Evolutionary conservation across 1,284 basidiomycete genomes (phyloP).

Genomic region (Leccinum glutinopallens): DNA sequence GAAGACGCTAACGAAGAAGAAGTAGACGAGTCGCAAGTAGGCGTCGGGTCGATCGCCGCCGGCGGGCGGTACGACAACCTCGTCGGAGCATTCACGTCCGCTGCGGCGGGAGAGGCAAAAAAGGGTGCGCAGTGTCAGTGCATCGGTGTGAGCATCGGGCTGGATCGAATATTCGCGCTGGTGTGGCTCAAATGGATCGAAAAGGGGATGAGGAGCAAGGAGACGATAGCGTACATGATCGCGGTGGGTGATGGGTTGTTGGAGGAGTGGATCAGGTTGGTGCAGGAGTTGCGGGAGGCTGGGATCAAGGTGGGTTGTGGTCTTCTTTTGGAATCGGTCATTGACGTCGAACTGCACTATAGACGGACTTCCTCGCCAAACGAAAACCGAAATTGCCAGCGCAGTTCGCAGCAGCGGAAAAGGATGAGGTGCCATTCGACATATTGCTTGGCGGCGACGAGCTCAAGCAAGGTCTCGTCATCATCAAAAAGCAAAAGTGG

Average conservation of each 20-base stretch:
- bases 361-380: conserved; percentile 96
- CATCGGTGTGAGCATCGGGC: conserved; percentile 91
- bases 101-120: conserved; percentile 73
- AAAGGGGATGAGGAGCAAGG: conserved; percentile 81
- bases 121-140: conserved; percentile 79
- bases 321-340: neutral
- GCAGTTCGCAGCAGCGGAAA: conserved; percentile 93
- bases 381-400: conserved; percentile 84
- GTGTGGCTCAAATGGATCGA: conserved; percentile 86
- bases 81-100: conserved; percentile 90
- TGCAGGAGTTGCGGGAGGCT: conserved; percentile 80
- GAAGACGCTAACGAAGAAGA: conserved; percentile 67
- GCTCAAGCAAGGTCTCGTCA: conserved; percentile 79
- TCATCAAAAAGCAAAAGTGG: conserved; percentile 93
- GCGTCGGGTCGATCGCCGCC: conserved; percentile 97
- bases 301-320: conserved; percentile 76
- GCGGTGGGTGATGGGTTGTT: conserved; percentile 90
- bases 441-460: conserved; percentile 90
- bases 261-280: conserved; percentile 84
- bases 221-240: conserved; percentile 94
- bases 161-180: conserved; percentile 96
- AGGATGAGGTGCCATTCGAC: conserved; percentile 89
- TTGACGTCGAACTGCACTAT: neutral
- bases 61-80: conserved; percentile 97
- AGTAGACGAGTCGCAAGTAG: conserved; percentile 90